Percentiles rank a stretch among this genome's conserved stretches.
phyloP scores from a whole-genome alignment of 2,329 filamentous ascomycete genomes.

The Alternaria incomplexa region DNA sequence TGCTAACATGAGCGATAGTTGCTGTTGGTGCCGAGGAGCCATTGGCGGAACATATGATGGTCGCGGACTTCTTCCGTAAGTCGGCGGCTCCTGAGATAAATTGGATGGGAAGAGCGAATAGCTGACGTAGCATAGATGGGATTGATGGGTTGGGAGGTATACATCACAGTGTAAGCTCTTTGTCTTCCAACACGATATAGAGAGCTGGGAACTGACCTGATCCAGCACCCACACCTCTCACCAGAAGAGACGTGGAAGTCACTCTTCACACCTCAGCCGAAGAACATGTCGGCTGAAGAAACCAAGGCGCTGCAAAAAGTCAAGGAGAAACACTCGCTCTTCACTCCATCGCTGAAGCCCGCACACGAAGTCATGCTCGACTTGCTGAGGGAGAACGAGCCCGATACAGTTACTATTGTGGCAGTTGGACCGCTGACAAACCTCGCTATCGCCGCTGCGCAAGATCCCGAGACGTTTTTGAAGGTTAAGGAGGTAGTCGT shows the following conservation, averaged over 20 bases:
- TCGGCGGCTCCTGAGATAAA: too few species aligned
- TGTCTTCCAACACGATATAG: background rate
- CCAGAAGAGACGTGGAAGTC: constrained; percentile 56
- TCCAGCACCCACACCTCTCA: constrained; percentile 55
- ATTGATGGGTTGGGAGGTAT: constrained; percentile 58
- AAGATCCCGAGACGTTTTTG: constrained; percentile 88
- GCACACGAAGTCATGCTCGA: constrained; percentile 90
- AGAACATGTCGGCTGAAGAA: constrained; percentile 41
- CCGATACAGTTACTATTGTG: constrained; percentile 85
- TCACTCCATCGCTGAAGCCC: constrained; percentile 74
- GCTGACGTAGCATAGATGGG: constrained; percentile 48
- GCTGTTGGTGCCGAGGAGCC: constrained; percentile 87
- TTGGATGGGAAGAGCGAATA: background rate
- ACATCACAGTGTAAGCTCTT: constrained; percentile 48
- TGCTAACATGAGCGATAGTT: constrained; percentile 51
- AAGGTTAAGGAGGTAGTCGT: constrained; percentile 89
- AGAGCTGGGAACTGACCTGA: background rate
- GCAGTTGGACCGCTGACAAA: constrained; percentile 94
- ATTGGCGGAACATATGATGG: constrained; percentile 78
- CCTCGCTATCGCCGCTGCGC: constrained; percentile 82
- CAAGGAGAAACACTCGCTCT: constrained; percentile 58
- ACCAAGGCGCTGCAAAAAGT: constrained; percentile 45
- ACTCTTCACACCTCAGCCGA: constrained; percentile 49
- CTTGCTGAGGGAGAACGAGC: constrained; percentile 79
- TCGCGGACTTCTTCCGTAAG: constrained; percentile 77